phyloP scores from a whole-genome alignment of 2,329 filamentous ascomycete genomes.

The Plectosphaerella cucumerina region DNA sequence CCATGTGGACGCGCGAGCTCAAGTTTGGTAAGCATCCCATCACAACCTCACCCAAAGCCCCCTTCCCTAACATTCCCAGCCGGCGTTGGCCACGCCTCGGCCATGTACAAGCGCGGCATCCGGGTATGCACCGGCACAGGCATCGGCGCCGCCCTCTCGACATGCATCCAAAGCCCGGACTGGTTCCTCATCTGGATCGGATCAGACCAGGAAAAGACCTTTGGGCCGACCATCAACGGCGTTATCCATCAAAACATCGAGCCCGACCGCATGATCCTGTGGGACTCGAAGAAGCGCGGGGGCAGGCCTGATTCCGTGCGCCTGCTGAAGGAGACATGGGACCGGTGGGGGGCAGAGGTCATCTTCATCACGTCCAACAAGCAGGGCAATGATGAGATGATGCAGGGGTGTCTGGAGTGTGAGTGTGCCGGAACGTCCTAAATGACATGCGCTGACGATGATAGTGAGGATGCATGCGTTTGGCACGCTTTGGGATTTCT shows the following conservation, averaged over 20 bases:
- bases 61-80: slow-evolving; percentile 21
- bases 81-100: slow-evolving; percentile 35
- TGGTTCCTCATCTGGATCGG: slow-evolving; percentile 40
- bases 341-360: slow-evolving; percentile 33
- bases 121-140: slow-evolving; percentile 36
- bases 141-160: slow-evolving; percentile 34
- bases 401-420: slow-evolving; percentile 33
- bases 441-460: slow-evolving; percentile 7
- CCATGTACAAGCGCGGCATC: slow-evolving; percentile 37
- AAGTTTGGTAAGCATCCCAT: slow-evolving; percentile 28
- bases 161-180: slow-evolving; percentile 33
- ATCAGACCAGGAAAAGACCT: slow-evolving; percentile 35
- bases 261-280: slow-evolving; percentile 35
- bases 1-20: slow-evolving; percentile 33
- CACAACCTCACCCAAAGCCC: neutral
- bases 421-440: too few species aligned
- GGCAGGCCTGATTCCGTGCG: slow-evolving; percentile 31
- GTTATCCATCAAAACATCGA: slow-evolving; percentile 33
- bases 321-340: slow-evolving; percentile 32
- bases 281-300: slow-evolving; percentile 36
- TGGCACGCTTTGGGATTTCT: slow-evolving; percentile 35
- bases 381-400: slow-evolving; percentile 38
- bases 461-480: slow-evolving; percentile 31
- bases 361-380: slow-evolving; percentile 38
- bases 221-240: slow-evolving; percentile 32